Evolutionary conservation across 2,329 filamentous ascomycete species (phyloP).

Genomic region (Plenodomus lindquistii): DNA sequence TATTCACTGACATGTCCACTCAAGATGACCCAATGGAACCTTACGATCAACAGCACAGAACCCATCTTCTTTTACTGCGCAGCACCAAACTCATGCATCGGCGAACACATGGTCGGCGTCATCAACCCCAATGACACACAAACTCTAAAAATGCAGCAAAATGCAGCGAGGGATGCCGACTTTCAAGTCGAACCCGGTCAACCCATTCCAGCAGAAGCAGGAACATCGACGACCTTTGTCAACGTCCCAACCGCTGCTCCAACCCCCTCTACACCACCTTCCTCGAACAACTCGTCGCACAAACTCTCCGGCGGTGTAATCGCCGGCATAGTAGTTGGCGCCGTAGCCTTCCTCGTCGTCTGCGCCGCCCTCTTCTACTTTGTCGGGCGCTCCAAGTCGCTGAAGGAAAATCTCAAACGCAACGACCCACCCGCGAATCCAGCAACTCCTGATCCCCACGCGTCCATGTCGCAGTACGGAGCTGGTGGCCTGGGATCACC

Average conservation of each 20-base stretch:
- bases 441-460: constrained; percentile 5
- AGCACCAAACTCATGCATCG: constrained; percentile 66
- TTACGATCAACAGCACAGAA: constrained; percentile 41
- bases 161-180: constrained; percentile 25
- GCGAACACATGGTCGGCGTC: constrained; percentile 72
- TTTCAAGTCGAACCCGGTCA: constrained; percentile 46
- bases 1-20: constrained; percentile 1
- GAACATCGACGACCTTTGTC: constrained; percentile 10
- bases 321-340: constrained; percentile 64
- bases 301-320: constrained; percentile 47
- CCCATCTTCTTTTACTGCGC: constrained; percentile 50
- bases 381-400: constrained; percentile 54
- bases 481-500: constrained; percentile 10
- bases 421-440: constrained; percentile 4
- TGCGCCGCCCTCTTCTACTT: constrained; percentile 67
- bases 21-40: constrained; percentile 35
- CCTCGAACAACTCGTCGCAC: constrained; percentile 5
- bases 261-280: neutral
- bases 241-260: constrained; percentile 8
- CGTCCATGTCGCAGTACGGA: constrained; percentile 3
- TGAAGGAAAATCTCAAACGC: constrained; percentile 28
- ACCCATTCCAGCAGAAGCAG: constrained; percentile 44
- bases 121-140: constrained; percentile 63
- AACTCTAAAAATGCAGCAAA: constrained; percentile 33
- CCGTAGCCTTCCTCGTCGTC: constrained; percentile 62